Percentiles rank a stretch among this genome's conserved stretches.
Evolutionary conservation across 169 alveolate genomes (phyloP).

Genomic region (Theileria orientalis): DNA sequence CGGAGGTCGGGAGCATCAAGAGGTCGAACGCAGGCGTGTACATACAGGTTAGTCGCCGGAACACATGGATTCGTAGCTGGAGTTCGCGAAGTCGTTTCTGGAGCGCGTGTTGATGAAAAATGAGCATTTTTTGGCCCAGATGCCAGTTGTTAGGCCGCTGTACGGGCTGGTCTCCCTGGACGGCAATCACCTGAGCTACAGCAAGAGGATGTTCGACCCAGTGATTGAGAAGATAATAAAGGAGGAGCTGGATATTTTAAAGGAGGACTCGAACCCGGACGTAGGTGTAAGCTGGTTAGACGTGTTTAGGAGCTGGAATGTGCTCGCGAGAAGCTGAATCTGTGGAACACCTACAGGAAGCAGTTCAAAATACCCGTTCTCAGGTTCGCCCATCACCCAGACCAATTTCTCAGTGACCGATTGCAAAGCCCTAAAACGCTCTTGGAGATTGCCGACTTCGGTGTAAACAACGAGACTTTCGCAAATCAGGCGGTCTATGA

Average conservation of each 20-base stretch:
- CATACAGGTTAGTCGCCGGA: slow-evolving; percentile 58
- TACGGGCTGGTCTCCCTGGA: slow-evolving; percentile 69
- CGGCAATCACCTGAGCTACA: slow-evolving; percentile 71
- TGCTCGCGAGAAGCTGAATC: slow-evolving; percentile 44
- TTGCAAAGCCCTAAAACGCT: slow-evolving; percentile 66
- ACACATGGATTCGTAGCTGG: slow-evolving; percentile 34
- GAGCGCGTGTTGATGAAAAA: slow-evolving; percentile 66
- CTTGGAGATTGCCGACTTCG: slow-evolving; percentile 68
- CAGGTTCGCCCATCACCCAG: slow-evolving; percentile 4
- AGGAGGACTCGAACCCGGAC: slow-evolving; percentile 54
- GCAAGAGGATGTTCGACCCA: slow-evolving; percentile 68
- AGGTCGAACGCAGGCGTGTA: slow-evolving; percentile 76
- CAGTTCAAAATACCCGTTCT: slow-evolving; percentile 63
- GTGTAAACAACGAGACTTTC: slow-evolving; percentile 70
- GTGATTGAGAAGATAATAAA: slow-evolving; percentile 66
- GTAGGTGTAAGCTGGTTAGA: slow-evolving; percentile 9
- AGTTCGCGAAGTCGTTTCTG: slow-evolving; percentile 70
- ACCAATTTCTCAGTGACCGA: slow-evolving; percentile 41
- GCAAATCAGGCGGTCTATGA: slow-evolving; percentile 74
- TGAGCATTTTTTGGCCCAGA: slow-evolving; percentile 42
- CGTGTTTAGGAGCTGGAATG: slow-evolving; percentile 48
- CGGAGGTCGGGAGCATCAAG: slow-evolving; percentile 71
- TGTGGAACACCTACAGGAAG: slow-evolving; percentile 62
- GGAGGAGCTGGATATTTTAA: slow-evolving; percentile 66
- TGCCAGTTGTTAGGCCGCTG: slow-evolving; percentile 38